phyloP scores from a whole-genome alignment of 139 green algal genomes.

The Coelastrella sp. region DNA sequence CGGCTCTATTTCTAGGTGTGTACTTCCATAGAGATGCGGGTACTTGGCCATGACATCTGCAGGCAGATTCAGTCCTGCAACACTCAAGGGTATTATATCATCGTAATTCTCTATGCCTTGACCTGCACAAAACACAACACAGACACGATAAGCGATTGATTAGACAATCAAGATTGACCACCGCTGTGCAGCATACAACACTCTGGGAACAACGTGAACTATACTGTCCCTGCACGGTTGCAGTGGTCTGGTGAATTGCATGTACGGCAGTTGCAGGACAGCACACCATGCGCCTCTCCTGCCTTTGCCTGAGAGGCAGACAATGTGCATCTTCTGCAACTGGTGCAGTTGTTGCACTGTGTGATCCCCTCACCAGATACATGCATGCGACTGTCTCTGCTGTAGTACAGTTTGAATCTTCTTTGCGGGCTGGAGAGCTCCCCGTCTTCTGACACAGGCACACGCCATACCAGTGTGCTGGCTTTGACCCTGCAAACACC shows the following conservation, averaged over 20 bases:
- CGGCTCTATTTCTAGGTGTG: constrained; percentile 56
- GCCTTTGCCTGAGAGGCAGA: too few relatives aligned
- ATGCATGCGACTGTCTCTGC: constrained; percentile 52
- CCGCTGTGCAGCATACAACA: too few relatives aligned
- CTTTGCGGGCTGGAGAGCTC: constrained; percentile 43
- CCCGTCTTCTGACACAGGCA: constrained; percentile 49
- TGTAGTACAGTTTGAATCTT: constrained; percentile 62
- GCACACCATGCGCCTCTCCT: too few relatives aligned
- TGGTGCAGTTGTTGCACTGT: too few relatives aligned
- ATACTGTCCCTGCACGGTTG: too few relatives aligned
- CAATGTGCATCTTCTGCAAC: too few relatives aligned
- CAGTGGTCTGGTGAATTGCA: too few relatives aligned
- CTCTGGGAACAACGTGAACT: too few relatives aligned
- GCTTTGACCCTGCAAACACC: constrained; percentile 5
- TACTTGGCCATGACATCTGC: constrained; percentile 56
- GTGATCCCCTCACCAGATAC: constrained; percentile 61
- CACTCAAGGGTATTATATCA: constrained; percentile 45
- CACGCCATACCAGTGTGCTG: constrained; percentile 61
- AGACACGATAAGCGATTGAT: too few relatives aligned
- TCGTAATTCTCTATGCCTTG: constrained; percentile 57
- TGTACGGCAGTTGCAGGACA: too few relatives aligned
- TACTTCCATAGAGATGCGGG: constrained; percentile 75
- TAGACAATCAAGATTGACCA: too few relatives aligned
- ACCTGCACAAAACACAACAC: too few relatives aligned
- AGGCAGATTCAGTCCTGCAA: constrained; percentile 32